Base-by-base conservation (phyloP, 192 early-diverging fungal genomes). In the Funneliformis geosporum region DNA sequence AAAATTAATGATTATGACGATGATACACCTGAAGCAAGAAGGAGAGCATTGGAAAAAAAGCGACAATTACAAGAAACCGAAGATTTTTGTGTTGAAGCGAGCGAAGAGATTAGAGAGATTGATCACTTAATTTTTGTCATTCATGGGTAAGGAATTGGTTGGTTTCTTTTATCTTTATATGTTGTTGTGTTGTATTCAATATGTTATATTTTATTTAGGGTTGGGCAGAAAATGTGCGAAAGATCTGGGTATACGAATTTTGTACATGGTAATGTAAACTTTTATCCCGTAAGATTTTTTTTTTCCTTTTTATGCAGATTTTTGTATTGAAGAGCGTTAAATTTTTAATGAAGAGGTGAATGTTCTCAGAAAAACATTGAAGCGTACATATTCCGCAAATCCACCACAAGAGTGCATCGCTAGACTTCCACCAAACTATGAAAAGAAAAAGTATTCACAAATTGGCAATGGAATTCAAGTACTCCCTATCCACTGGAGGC, bases 151-250 rank as follows among this genome's bases (percentile, higher is more conserved):
- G 27, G 2, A 14, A n/a, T 69, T 43, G 23, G 5, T 47, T 23
- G 40, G 14, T 33, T 18, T 42, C 42, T 10, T 39, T 33, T 21
- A 6, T 69, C 43, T 43, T 27, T 8, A 60, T 16, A 9, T 23
- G 16, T 50, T 25, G 42, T 23, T 0, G 43, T 71, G 8, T 75
- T 8, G 23, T 42, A 69, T 23, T 60, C 64, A 66, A 66, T 40
- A 40, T n/a, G 0, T 44, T 69, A 5, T 43, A 69, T 21, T 27
- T 42, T 69, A 39, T 38, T 42, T 78, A 89, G 89, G 5, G 91
- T 96, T 73, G 95, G 95, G 23, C 95, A 96, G 75, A 96, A 95
- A 79, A 85, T 96, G n/a, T 86, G 89, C 28, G 94, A 95, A 69
- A 80, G 89, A 23, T 84, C 93, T 67, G 87, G 90, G 38, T 87